phyloP scores from a whole-genome alignment of 2,329 filamentous ascomycete species.

The Zasmidium cellare region DNA sequence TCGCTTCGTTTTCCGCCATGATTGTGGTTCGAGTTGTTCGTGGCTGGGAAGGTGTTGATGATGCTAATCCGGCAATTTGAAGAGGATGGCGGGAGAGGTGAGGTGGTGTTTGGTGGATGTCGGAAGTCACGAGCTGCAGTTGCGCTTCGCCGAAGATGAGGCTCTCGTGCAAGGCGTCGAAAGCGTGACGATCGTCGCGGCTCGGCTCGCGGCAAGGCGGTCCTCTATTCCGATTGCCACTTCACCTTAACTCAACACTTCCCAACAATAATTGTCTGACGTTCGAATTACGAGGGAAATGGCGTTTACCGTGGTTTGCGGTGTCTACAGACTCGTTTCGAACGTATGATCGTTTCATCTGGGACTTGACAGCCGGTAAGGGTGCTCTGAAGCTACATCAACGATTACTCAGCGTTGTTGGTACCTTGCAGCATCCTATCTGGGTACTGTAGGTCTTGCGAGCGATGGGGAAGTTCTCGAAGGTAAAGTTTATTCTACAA shows the following conservation, averaged over 20 bases:
- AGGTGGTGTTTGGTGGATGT: background rate
- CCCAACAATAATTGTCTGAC: too few relatives aligned
- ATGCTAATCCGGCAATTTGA: background rate
- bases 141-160: background rate
- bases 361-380: too few relatives aligned
- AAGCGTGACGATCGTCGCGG: background rate
- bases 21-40: background rate
- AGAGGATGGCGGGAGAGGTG: background rate
- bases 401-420: background rate
- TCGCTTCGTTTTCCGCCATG: conserved; percentile 74
- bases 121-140: background rate
- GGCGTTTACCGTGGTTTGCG: too few relatives aligned
- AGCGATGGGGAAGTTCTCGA: background rate
- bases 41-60: background rate
- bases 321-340: too few relatives aligned
- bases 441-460: too few relatives aligned
- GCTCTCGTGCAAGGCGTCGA: background rate
- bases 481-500: too few relatives aligned
- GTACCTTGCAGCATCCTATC: background rate
- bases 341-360: too few relatives aligned
- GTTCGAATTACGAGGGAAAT: too few relatives aligned
- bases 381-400: background rate
- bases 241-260: background rate
- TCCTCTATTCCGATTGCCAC: background rate
- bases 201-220: background rate